These are phyloP conservation scores for Alternaria novae-zelandiae DNA, from an alignment of 2,329 filamentous ascomycete genomes.

Conservation along the genomic window DNA sequence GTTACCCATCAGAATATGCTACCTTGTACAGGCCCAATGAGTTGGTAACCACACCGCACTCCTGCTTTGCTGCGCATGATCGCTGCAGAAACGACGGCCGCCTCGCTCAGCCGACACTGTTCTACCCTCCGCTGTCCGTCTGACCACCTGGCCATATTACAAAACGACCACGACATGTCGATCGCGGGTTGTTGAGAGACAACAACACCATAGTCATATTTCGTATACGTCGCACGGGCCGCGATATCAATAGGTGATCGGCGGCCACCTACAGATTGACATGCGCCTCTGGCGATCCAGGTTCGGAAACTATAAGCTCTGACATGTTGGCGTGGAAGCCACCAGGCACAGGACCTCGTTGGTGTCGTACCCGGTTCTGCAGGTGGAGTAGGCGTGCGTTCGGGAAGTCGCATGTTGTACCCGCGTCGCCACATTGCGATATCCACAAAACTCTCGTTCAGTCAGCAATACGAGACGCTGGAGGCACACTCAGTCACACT, in stretches of 20 bases:
- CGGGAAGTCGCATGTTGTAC: background rate
- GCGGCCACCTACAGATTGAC: constrained; percentile 2
- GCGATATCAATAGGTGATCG: background rate
- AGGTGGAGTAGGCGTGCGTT: background rate
- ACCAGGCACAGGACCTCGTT: background rate
- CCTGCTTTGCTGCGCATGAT: constrained; percentile 5
- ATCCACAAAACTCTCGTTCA: background rate
- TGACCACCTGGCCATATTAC: constrained; percentile 3
- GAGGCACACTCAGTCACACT: background rate
- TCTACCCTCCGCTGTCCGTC: background rate
- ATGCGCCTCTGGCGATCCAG: constrained; percentile 5
- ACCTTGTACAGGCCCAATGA: constrained; percentile 3
- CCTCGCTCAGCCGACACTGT: constrained; percentile 4
- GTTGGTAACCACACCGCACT: constrained; percentile 2
- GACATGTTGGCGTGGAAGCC: constrained; percentile 7
- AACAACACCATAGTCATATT: background rate
- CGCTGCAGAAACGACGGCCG: constrained; percentile 2
- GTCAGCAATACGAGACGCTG: background rate
- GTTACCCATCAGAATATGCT: constrained; percentile 12
- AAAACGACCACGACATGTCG: constrained; percentile 1
- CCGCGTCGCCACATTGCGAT: background rate
- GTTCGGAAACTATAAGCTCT: background rate
- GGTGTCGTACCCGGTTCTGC: background rate
- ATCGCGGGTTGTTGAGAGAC: background rate
- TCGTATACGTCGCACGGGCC: background rate